phyloP scores from a whole-genome alignment of 2,329 filamentous ascomycete genomes.

The Kalmusia sp. region DNA sequence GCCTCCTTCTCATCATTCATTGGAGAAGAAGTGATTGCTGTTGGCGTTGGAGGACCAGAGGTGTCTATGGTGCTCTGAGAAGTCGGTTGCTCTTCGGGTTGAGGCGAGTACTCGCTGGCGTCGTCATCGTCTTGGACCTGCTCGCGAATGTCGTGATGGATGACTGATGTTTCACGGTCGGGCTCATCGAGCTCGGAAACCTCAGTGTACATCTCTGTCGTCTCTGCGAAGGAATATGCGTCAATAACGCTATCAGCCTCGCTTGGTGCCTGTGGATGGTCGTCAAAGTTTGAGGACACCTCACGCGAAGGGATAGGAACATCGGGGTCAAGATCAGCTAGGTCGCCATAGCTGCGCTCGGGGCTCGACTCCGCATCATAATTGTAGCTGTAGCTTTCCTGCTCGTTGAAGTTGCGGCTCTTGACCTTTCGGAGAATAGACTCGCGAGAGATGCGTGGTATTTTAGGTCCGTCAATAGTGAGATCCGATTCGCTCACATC shows the following conservation, averaged over 20 bases:
- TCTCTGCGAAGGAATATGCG: conserved; percentile 64
- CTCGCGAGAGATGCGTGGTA: conserved; percentile 87
- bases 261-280: conserved; percentile 66
- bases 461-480: conserved; percentile 61
- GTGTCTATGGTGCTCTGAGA: conserved; percentile 47
- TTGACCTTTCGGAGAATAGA: conserved; percentile 91
- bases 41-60: conserved; percentile 56
- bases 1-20: conserved; percentile 36
- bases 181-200: conserved; percentile 52
- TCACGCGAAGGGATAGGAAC: conserved; percentile 89
- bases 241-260: conserved; percentile 59
- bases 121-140: conserved; percentile 56
- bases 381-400: conserved; percentile 38
- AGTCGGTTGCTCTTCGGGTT: conserved; percentile 45
- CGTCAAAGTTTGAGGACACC: conserved; percentile 65
- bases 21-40: conserved; percentile 36
- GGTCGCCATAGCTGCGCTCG: conserved; percentile 60
- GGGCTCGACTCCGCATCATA: conserved; percentile 60
- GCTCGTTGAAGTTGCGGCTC: conserved; percentile 62
- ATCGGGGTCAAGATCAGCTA: conserved; percentile 77
- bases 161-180: conserved; percentile 59
- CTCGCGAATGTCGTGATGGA: conserved; percentile 58
- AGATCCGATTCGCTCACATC: conserved; percentile 44
- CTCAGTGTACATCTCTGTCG: conserved; percentile 66
- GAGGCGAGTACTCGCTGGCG: conserved; percentile 62